A percentile compares a stretch with the other conserved stretches of the same genome.
Evolutionary conservation across 106 monocot genomes (phyloP).

Genomic region (Phalaenopsis equestris): DNA sequence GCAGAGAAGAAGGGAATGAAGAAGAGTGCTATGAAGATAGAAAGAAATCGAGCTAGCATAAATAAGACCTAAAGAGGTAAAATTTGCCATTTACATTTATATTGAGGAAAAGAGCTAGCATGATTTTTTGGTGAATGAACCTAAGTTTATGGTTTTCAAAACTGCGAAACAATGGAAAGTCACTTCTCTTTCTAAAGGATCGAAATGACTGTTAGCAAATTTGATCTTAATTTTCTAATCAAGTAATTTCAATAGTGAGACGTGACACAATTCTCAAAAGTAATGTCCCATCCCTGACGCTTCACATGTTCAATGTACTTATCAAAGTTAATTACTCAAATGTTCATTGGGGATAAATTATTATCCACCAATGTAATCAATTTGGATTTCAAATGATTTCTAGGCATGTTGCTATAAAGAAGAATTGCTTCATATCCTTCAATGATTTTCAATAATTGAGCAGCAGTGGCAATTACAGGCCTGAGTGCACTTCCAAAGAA

Average conservation of each 20-base stretch:
- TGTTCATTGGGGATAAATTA: neutral
- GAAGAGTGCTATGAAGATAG: neutral
- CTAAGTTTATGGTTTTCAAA: neutral
- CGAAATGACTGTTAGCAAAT: neutral
- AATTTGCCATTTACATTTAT: neutral
- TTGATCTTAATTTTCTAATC: neutral
- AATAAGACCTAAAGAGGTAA: neutral
- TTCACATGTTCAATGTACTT: neutral
- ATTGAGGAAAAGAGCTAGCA: neutral
- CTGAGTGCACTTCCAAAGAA: neutral
- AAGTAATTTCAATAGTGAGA: neutral
- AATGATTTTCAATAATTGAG: neutral
- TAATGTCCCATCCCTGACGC: neutral
- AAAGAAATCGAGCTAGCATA: neutral
- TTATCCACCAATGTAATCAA: neutral
- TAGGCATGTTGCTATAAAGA: neutral
- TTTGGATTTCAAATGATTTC: neutral
- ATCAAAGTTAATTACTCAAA: neutral
- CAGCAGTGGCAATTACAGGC: neutral
- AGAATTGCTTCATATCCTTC: neutral
- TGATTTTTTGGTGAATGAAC: neutral
- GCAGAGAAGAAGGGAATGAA: neutral
- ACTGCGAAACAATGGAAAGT: neutral
- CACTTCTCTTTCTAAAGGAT: neutral
- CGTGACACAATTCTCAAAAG: neutral